Evolutionary conservation across 768 basidiomycete genomes (phyloP).

Genomic region (Kwoniella heveanensis): DNA sequence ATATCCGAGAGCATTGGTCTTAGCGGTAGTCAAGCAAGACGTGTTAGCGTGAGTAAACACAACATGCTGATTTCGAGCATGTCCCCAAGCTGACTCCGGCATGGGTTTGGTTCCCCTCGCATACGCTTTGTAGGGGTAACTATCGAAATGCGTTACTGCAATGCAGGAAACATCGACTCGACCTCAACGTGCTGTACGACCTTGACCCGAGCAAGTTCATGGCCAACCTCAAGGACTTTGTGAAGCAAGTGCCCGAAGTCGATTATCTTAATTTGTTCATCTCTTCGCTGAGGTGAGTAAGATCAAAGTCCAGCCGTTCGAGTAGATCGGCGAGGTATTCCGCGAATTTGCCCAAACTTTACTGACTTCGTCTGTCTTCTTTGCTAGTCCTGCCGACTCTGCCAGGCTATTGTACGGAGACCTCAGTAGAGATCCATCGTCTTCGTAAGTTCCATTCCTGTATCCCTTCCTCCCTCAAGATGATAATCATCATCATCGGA

Average conservation of each 20-base stretch:
- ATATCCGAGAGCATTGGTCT: constrained; percentile 85
- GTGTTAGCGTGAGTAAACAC: constrained; percentile 69
- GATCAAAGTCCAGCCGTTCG: too few relatives aligned
- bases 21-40: constrained; percentile 77
- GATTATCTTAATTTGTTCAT: constrained; percentile 93
- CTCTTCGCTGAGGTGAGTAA: constrained; percentile 76
- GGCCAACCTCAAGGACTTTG: constrained; percentile 65
- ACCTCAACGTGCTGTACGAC: constrained; percentile 84
- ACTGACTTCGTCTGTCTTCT: too few relatives aligned
- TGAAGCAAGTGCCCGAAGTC: constrained; percentile 83
- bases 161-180: constrained; percentile 90
- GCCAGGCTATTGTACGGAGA: constrained; percentile 19
- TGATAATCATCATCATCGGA: background rate
- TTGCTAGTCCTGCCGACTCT: constrained; percentile 14
- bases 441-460: constrained; percentile 8
- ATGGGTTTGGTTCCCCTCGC: too few relatives aligned
- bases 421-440: constrained; percentile 7
- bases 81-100: background rate
- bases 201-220: constrained; percentile 72
- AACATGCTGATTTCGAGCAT: background rate
- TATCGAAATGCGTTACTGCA: constrained; percentile 87
- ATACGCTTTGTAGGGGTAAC: constrained; percentile 66
- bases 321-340: too few relatives aligned
- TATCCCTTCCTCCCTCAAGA: background rate
- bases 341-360: too few relatives aligned